These are phyloP conservation scores for Candida awuae DNA, from an alignment of 805 yeast species.

Conservation along the genomic window DNA sequence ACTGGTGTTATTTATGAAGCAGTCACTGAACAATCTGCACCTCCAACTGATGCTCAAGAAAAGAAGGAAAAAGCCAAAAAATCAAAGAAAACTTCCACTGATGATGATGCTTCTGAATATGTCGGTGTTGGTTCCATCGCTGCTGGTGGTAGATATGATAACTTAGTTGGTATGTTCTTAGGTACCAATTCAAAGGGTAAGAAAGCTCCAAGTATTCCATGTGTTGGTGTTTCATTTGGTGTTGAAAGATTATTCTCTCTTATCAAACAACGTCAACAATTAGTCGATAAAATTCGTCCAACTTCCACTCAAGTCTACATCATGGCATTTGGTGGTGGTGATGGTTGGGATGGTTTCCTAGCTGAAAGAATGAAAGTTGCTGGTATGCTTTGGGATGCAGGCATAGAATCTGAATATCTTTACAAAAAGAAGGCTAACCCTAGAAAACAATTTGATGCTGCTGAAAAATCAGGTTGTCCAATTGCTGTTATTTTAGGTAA, in stretches of 20 bases:
- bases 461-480: constrained; percentile 89
- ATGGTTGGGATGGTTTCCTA: constrained; percentile 88
- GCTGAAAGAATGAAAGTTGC: constrained; percentile 87
- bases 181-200: constrained; percentile 70
- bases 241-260: constrained; percentile 91
- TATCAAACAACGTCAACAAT: constrained; percentile 65
- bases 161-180: constrained; percentile 92
- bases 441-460: constrained; percentile 95
- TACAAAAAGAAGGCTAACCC: constrained; percentile 92
- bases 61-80: constrained; percentile 39
- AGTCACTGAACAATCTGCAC: constrained; percentile 93
- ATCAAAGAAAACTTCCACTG: constrained; percentile 33
- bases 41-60: constrained; percentile 73
- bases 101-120: constrained; percentile 89
- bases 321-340: constrained; percentile 99
- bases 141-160: constrained; percentile 98
- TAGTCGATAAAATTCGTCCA: constrained; percentile 62
- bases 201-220: constrained; percentile 69
- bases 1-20: constrained; percentile 97
- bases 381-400: constrained; percentile 76
- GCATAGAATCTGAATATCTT: constrained; percentile 83
- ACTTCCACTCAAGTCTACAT: constrained; percentile 87
- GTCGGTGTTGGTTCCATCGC: constrained; percentile 99
- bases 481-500: constrained; percentile 91
- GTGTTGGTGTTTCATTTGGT: constrained; percentile 96